These are phyloP conservation scores for Schizosaccharomyces lindneri DNA, from an alignment of 805 yeast species.

Conservation along the genomic window DNA sequence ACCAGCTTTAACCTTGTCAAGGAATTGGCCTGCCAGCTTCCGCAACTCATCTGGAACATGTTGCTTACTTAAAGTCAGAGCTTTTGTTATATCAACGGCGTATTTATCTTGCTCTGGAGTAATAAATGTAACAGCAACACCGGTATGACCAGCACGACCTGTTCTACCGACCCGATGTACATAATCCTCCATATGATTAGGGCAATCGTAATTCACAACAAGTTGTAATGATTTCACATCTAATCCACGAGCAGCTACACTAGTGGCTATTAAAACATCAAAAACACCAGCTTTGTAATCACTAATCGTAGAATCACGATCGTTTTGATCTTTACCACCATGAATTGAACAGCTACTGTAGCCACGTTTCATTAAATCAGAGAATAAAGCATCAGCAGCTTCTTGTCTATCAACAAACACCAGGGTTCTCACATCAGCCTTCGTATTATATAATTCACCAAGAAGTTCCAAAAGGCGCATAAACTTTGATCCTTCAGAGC, in stretches of 20 bases:
- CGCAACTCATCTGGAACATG: conserved; percentile 28
- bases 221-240: conserved; percentile 70
- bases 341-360: conserved; percentile 48
- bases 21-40: conserved; percentile 29
- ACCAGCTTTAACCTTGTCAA: conserved; percentile 38
- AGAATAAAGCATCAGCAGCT: conserved; percentile 49
- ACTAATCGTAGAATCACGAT: conserved; percentile 47
- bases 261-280: conserved; percentile 59
- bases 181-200: conserved; percentile 80
- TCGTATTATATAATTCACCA: conserved; percentile 18
- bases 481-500: conserved; percentile 33
- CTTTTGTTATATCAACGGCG: conserved; percentile 45
- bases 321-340: conserved; percentile 77
- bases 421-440: conserved; percentile 23
- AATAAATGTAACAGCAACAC: conserved; percentile 54
- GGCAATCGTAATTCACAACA: conserved; percentile 63
- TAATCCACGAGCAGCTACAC: conserved; percentile 82
- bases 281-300: conserved; percentile 40
- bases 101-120: conserved; percentile 33
- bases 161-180: conserved; percentile 92
- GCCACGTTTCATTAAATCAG: conserved; percentile 26
- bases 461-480: conserved; percentile 27
- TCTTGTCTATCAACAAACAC: conserved; percentile 76
- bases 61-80: conserved; percentile 32
- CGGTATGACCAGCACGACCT: conserved; percentile 68